phyloP scores from a whole-genome alignment of 352 stramenopile genomes.

The Phytophthora nicotianae region DNA sequence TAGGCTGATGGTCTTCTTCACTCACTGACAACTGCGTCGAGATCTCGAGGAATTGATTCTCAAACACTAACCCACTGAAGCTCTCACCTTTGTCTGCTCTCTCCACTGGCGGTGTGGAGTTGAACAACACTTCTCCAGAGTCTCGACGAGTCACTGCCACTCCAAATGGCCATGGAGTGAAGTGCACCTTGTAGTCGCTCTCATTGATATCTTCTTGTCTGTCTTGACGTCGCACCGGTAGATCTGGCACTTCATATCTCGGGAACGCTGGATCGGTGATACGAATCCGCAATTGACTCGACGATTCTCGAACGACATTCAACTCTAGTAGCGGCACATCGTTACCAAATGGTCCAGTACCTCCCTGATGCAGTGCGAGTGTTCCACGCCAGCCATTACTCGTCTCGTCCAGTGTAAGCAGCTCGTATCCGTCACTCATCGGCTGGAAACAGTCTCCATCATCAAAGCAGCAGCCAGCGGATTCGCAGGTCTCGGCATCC shows the following conservation, averaged over 20 bases:
- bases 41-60: slow-evolving; percentile 89
- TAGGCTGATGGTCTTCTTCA: slow-evolving; percentile 31
- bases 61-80: slow-evolving; percentile 78
- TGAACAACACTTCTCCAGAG: slow-evolving; percentile 78
- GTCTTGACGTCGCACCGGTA: slow-evolving; percentile 22
- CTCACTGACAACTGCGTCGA: slow-evolving; percentile 60
- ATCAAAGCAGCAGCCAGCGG: slow-evolving; percentile 81
- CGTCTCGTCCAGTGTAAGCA: slow-evolving; percentile 66
- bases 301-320: slow-evolving; percentile 62
- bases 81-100: slow-evolving; percentile 17
- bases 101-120: slow-evolving; percentile 74
- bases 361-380: slow-evolving; percentile 50
- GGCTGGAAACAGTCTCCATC: slow-evolving; percentile 72
- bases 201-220: slow-evolving; percentile 1
- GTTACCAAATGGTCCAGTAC: slow-evolving; percentile 76
- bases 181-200: slow-evolving; percentile 55
- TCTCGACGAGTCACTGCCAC: slow-evolving; percentile 64
- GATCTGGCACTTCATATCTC: slow-evolving; percentile 73
- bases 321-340: slow-evolving; percentile 68
- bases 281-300: slow-evolving; percentile 63
- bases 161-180: slow-evolving; percentile 74
- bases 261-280: slow-evolving; percentile 80
- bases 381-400: slow-evolving; percentile 55
- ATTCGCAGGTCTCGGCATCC: slow-evolving; percentile 43
- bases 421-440: slow-evolving; percentile 66